Evolutionary conservation across 257 asterid genomes (phyloP), one percentile per base, ranked within the genome.

Genomic region (Plantago ovata): DNA sequence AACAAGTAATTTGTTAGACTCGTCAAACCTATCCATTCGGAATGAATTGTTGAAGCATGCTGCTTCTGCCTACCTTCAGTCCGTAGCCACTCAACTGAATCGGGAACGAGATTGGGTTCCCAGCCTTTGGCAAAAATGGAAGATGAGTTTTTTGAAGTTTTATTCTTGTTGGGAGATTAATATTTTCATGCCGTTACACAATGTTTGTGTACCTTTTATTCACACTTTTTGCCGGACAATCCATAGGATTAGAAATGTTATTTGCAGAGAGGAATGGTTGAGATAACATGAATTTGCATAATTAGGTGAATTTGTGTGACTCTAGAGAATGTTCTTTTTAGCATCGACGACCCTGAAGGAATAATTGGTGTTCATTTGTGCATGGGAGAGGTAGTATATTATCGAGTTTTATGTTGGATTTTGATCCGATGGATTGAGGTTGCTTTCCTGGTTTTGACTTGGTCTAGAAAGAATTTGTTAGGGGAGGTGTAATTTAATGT

Each of bases 41-140:
- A 82, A 85, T 38, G 84, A 78, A 65, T 61, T 82, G 44, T 84
- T 85, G 22, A 85, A 82, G 69, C 84, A 76, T 28, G 94, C 94
- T 4, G 94, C 94, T 1, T 85, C 86, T 6, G 91, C 82, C 19
- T 85, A 82, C 42, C 74, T 85, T 43, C 84, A 82, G 1, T 85
- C 91, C 10, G 87, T 89, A 18, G 33, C 88, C 14, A 16, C 76
- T 23, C 71, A 71, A 3, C 10, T 13, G 0, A 73, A 51, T 21
- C 47, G 59, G 14, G 69, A 73, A 61, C 73, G 55, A 22, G 69
- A 63, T 38, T 81, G 69, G 63, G 33, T 58, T 7, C 9, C 56
- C 9, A 32, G 48, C 8, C 7, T 79, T 6, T 72, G 82, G 60
- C 77, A 63, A 3, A 66, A 64, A 15, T 41, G 79, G 20, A 76